Percentiles rank a stretch among this genome's conserved stretches.
phyloP scores from a whole-genome alignment of 768 basidiomycete genomes.

The Xerocomellus chrysenteron region DNA sequence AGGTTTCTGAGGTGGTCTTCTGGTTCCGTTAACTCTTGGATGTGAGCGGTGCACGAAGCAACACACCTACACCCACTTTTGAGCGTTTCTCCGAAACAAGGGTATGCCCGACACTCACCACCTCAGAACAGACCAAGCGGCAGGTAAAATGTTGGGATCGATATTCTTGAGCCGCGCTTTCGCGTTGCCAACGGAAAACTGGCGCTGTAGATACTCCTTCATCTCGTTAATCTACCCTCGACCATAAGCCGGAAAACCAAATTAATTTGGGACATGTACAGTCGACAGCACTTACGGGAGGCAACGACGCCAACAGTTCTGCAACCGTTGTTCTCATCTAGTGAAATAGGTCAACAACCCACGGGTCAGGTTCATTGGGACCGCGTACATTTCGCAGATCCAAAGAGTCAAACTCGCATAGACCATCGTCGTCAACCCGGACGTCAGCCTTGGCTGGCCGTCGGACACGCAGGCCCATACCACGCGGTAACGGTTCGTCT shows the following conservation, averaged over 20 bases:
- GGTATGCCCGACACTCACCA: slow-evolving; percentile 40
- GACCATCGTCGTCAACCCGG: slow-evolving; percentile 29
- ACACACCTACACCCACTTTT: slow-evolving; percentile 50
- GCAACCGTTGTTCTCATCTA: slow-evolving; percentile 43
- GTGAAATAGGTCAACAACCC: neutral
- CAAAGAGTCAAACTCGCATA: slow-evolving; percentile 56
- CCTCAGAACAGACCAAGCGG: slow-evolving; percentile 64
- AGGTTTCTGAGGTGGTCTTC: slow-evolving; percentile 57
- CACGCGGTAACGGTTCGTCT: slow-evolving; percentile 58
- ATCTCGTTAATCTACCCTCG: slow-evolving; percentile 49
- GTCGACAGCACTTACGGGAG: slow-evolving; percentile 39
- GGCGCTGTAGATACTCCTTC: slow-evolving; percentile 55
- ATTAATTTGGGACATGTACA: neutral
- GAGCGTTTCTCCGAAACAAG: neutral
- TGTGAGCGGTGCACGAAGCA: slow-evolving; percentile 69
- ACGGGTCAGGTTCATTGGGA: slow-evolving; percentile 30
- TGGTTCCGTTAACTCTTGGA: slow-evolving; percentile 57
- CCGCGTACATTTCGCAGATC: slow-evolving; percentile 35
- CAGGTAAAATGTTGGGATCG: slow-evolving; percentile 47
- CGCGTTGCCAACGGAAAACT: slow-evolving; percentile 47
- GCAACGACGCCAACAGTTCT: slow-evolving; percentile 45
- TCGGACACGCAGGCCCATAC: slow-evolving; percentile 58
- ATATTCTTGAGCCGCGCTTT: slow-evolving; percentile 57
- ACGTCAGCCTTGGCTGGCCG: neutral
- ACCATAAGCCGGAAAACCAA: neutral